Evolutionary conservation across 345 rosid genomes (phyloP), one percentile per base, ranked within the genome.

Genomic region (Citrus australasica): DNA sequence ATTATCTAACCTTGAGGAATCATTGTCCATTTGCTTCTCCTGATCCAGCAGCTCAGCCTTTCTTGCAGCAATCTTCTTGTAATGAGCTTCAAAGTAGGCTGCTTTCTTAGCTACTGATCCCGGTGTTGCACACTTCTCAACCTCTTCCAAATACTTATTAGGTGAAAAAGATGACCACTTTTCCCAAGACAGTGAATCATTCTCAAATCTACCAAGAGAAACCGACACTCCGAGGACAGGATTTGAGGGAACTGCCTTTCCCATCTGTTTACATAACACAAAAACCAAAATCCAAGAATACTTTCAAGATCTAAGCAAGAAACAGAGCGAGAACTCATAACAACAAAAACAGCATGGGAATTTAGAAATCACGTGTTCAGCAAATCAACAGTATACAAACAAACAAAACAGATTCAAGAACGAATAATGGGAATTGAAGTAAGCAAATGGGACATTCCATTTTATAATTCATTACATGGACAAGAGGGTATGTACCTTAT

Each of bases 81-180:
- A 92, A 85, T 94, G 99, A 62, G 97, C 97, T 87, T 96, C 99
- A 65, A 96, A 96, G 83, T 91, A 96, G 60, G 99, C 98, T 69
- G 86, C 92, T 81, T 96, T 96, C 81, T 89, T 85, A 81, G 99
- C 99, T 10, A 95, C 99, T 42, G 99, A 93, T n/a, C 99, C 99
- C 9, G 94, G 97, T 5, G 97, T 90, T 10, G 98, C 97, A 85
- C 92, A 96, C 86, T 92, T 96, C 77, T 89, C 99, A 58, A 94
- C 97, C 83, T 94, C 99, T 85, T 96, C 98, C 87, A 94, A 74
- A 86, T 96, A 94, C 92, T 94, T 96, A 73, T 96, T 96, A 5
- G 93, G 92, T 3, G 99, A 92, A 84, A 96, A 96, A 78, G 97
- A 81, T 0, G 97, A 94, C 90, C 93, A 91, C 78, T 85, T 96